These are phyloP conservation scores for Amborella trichopoda DNA, from an alignment of 164 flowering plant genomes.

Conservation along the genomic window DNA sequence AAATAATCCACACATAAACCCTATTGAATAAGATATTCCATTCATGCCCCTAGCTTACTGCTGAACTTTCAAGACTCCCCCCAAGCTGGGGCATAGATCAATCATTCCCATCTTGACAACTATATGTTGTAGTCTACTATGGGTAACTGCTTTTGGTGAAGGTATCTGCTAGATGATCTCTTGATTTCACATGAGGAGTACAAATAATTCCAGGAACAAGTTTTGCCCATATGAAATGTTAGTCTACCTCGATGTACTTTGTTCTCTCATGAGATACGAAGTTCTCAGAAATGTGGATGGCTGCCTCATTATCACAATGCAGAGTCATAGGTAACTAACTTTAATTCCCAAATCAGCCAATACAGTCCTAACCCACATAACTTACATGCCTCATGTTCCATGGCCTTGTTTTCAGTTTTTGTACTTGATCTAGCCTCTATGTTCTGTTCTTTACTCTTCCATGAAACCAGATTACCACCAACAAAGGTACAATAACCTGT, in stretches of 20 bases:
- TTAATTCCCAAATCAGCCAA: not conserved
- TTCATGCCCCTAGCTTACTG: no score
- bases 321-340: not conserved
- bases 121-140: not conserved
- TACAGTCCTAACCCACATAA: not conserved
- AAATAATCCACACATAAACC: no score
- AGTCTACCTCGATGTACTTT: not conserved
- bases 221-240: not conserved
- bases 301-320: not conserved
- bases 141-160: not conserved
- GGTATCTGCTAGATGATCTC: not conserved
- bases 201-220: not conserved
- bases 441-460: not conserved
- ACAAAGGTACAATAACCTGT: not conserved
- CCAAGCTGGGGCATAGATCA: not conserved
- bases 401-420: not conserved
- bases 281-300: not conserved
- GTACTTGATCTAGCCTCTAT: not conserved
- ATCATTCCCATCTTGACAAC: not conserved
- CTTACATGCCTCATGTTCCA: not conserved
- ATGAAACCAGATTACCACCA: not conserved
- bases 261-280: not conserved
- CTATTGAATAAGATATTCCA: no score
- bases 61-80: no score
- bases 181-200: not conserved